Evolutionary conservation across 768 basidiomycete genomes (phyloP), one percentile per base, ranked within the genome.

Genomic region (Leucogyrophana mollusca): DNA sequence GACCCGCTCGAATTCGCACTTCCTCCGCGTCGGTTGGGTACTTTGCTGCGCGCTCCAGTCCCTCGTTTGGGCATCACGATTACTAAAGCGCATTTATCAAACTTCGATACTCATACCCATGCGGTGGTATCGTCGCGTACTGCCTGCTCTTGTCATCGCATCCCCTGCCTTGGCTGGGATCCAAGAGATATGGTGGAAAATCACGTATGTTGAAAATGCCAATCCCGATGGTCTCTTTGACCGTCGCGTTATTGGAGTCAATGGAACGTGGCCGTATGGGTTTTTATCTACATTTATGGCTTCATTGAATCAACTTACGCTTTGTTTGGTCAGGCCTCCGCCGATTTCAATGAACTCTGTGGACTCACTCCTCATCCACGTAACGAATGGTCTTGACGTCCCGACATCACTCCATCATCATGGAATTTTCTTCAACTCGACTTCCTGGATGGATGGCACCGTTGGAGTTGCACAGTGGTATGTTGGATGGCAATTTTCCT

Each of bases 351-450:
- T 93, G 9, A 77, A 74, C 51, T 76, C 80, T 4, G 76, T 74
- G 16, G 92, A 98, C 64, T 78, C 79, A 0, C 71, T 96, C 23
- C 57, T 87, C 21, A 74, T 97, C 0, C 94, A 97, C 60, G 82
- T 83, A 4, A 72, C 72, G 22, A 93, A 94, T 65, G 78, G 77
- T 2, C 65, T 94, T 45, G 82, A 86, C 44, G 53, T 70, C 21
- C 77, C 84, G 0, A 78, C 87, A 0, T 76, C 85, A 1, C 69
- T 97, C 13, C 95, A 98, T 64, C 87, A 94, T 60, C 94, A 96
- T 67, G 95, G 95, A 52, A 90, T 95, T 86, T 93, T 83, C 70
- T 93, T 96, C 75, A 94, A 94, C 62, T 76, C 79, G 2, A 78
- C 87, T 0, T 78, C 81, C 14, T 96, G 89, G 83, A 86, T 85